Evolutionary conservation across 108 stramenopile species (phyloP).

Genomic region (Seminavis robusta): DNA sequence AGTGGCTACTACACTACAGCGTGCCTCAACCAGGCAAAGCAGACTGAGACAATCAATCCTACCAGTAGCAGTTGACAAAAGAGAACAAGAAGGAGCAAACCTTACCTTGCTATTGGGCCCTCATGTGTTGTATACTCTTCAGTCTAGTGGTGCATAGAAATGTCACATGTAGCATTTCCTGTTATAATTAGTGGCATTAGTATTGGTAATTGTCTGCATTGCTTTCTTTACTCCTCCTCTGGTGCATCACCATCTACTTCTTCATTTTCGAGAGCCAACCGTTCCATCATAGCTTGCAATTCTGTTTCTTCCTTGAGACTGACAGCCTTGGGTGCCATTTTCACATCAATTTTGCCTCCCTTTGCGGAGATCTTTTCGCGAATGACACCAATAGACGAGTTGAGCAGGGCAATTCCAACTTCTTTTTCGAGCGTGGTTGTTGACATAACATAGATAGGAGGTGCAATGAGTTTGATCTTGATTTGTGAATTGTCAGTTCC

Average conservation of each 20-base stretch:
- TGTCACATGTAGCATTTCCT: too few species aligned
- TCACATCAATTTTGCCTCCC: slow-evolving; percentile 97
- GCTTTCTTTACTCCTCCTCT: slow-evolving; percentile 66
- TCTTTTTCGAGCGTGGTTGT: slow-evolving; percentile 97
- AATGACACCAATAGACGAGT: slow-evolving; percentile 88
- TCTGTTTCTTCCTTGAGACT: slow-evolving; percentile 97
- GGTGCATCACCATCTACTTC: slow-evolving; percentile 97
- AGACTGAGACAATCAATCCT: too few species aligned
- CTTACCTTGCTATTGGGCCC: too few species aligned
- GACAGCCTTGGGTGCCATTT: slow-evolving; percentile 98
- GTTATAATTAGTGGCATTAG: too few species aligned
- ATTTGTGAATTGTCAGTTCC: slow-evolving; percentile 76
- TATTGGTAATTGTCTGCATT: too few species aligned
- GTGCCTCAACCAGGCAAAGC: too few species aligned
- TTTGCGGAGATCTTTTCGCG: slow-evolving; percentile 75
- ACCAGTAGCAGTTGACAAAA: too few species aligned
- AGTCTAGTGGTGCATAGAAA: too few species aligned
- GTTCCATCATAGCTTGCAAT: slow-evolving; percentile 96
- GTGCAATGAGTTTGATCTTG: slow-evolving; percentile 96
- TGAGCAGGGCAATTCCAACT: slow-evolving; percentile 87
- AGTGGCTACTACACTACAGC: too few species aligned
- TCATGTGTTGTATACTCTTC: too few species aligned
- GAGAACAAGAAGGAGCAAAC: too few species aligned
- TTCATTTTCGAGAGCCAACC: slow-evolving; percentile 93
- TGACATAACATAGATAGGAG: slow-evolving; percentile 95